Evolutionary conservation across 1,284 basidiomycete genomes (phyloP).

Genomic region (Cryptococcus sp.): DNA sequence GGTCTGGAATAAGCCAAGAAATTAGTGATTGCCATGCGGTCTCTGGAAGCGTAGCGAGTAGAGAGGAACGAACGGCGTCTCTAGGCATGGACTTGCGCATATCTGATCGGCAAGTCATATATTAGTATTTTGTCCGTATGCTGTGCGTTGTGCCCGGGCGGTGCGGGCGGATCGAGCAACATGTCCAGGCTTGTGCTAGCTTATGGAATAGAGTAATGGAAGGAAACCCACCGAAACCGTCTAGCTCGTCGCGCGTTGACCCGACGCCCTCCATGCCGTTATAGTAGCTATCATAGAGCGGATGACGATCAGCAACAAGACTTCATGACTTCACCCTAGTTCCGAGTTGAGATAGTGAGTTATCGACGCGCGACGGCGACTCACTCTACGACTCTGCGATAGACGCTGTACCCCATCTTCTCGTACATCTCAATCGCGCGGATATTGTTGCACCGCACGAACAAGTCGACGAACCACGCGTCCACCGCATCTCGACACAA

Average conservation of each 20-base stretch:
- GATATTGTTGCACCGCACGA: constrained; percentile 52
- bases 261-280: constrained; percentile 51
- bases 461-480: constrained; percentile 53
- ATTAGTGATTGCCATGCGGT: neutral
- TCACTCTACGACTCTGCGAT: constrained; percentile 53
- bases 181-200: no score
- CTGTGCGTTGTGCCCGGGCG: no score
- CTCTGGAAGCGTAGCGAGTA: neutral
- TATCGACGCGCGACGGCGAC: constrained; percentile 13
- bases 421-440: constrained; percentile 54
- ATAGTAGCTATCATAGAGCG: constrained; percentile 45
- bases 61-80: constrained; percentile 41
- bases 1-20: constrained; percentile 19
- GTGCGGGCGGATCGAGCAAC: no score
- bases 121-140: neutral
- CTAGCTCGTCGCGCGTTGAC: constrained; percentile 48
- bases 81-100: constrained; percentile 53
- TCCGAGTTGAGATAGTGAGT: neutral
- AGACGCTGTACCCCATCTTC: constrained; percentile 53
- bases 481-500: constrained; percentile 38
- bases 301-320: neutral
- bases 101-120: constrained; percentile 24
- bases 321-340: neutral
- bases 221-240: constrained; percentile 44
- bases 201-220: neutral